Base-by-base conservation (phyloP, 2,329 filamentous ascomycete genomes). In the Apiospora arundinis region DNA sequence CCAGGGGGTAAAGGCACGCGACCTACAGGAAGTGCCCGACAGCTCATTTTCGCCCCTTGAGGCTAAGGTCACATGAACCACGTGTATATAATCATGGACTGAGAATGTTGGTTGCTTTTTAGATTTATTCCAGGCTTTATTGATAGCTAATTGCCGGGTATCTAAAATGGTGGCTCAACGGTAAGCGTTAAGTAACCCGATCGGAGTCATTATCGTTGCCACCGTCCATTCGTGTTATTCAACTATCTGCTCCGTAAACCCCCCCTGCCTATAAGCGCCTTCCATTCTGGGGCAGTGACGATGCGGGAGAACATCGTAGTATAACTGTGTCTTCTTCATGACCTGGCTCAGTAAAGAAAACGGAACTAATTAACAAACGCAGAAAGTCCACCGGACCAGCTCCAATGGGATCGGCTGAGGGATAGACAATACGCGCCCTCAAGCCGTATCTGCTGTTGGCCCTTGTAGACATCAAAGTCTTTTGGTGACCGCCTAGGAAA, bases 401-500 rank as follows among this genome's bases (percentile, higher is more conserved):
- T 63, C 56, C 65, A 45, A 40, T 18, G 25, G 23, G 18, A 28
- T 46, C 37, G 65, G 32, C 56, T 21, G 45, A 48, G 21, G 21
- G 45, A 2, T 18, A 48, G 7, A n/a, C 18, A 5, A 48, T n/a
- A n/a, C 14, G 16, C 45, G 7, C 45, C 45, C 45, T 48, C 45
- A n/a, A n/a, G 45, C 45, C 21, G 45, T 48, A n/a, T 60, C 52
- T 16, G 52, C 5, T 60, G 52, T 37, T 60, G 25, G 52, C 52
- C 52, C 52, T 37, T 16, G 52, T 48, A 48, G 52, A 28, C 52
- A 60, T 60, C 52, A 60, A 60, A 60, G 18, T 52, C 67, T 49
- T 49, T 68, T 69, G 42, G 46, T 56, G 45, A 28, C 67, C 67
- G 23, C 45, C 67, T 52, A 56, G 45, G 44, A 49, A 69, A 69